Percentiles rank a stretch among this genome's conserved stretches.
These are phyloP conservation scores for Striga hermonthica DNA, from an alignment of 305 asterid species.

Conservation along the genomic window DNA sequence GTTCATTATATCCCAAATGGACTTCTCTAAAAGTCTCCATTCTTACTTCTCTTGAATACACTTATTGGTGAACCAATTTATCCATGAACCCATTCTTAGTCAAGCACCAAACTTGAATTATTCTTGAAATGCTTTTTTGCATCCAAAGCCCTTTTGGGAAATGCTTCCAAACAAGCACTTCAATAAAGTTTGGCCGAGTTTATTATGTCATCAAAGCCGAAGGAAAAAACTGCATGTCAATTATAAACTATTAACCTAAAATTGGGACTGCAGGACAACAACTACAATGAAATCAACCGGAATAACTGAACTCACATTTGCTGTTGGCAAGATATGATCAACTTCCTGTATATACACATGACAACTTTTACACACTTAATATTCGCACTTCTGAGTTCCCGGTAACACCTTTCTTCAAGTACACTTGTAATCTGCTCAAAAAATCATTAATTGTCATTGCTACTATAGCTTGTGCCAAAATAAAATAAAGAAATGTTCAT, in stretches of 20 bases:
- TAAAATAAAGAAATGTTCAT: constrained; percentile 14
- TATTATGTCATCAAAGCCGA: constrained; percentile 28
- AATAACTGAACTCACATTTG: constrained; percentile 68
- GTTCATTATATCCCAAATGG: too few species aligned
- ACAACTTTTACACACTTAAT: constrained; percentile 56
- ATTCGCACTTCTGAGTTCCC: constrained; percentile 66
- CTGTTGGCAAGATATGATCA: constrained; percentile 62
- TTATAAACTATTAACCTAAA: constrained; percentile 26
- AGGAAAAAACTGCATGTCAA: constrained; percentile 20
- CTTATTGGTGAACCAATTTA: too few species aligned
- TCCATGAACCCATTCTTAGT: too few species aligned
- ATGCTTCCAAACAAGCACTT: too few species aligned
- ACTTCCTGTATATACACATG: constrained; percentile 69
- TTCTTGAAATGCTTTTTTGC: too few species aligned
- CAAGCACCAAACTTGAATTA: too few species aligned
- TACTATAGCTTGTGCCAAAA: constrained; percentile 16
- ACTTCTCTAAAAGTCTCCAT: too few species aligned
- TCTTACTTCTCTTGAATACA: too few species aligned
- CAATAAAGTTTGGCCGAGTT: not conserved
- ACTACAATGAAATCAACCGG: constrained; percentile 26
- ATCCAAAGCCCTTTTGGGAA: too few species aligned
- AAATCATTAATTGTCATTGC: constrained; percentile 29
- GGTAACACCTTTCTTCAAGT: constrained; percentile 78
- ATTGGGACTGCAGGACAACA: constrained; percentile 7
- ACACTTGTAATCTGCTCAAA: constrained; percentile 64